phyloP scores from a whole-genome alignment of 306 rosid genomes.

The Malus fusca region DNA sequence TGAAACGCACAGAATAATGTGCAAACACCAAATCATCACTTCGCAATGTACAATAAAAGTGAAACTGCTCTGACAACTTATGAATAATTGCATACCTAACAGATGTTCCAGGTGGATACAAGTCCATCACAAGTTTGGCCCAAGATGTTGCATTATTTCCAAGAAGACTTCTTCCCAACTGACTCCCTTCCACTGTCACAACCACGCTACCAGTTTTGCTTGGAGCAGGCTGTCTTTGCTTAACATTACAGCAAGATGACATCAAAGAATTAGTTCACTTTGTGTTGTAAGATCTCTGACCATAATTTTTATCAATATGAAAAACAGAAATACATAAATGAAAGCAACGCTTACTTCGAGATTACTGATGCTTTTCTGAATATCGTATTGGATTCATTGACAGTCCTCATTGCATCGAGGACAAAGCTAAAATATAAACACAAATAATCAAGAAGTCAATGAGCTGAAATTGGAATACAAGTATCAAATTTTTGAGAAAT shows the following conservation, averaged over 20 bases:
- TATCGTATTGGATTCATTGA: constrained; percentile 41
- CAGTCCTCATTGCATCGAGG: constrained; percentile 56
- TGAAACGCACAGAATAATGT: not conserved
- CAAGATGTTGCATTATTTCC: constrained; percentile 47
- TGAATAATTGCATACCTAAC: constrained; percentile 43
- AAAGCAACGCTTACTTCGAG: constrained; percentile 50
- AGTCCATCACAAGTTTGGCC: constrained; percentile 63
- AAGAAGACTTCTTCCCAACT: constrained; percentile 26
- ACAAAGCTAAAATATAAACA: constrained; percentile 41
- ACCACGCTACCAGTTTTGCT: constrained; percentile 58
- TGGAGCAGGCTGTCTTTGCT: constrained; percentile 92
- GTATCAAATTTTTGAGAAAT: constrained; percentile 1
- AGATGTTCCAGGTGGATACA: constrained; percentile 61
- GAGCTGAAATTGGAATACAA: constrained; percentile 8
- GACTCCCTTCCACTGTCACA: constrained; percentile 45
- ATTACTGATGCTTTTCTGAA: constrained; percentile 30
- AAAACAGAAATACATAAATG: not conserved
- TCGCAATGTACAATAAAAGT: not conserved
- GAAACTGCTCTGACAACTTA: not conserved
- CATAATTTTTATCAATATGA: not conserved
- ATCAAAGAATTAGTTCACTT: constrained; percentile 16
- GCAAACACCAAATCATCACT: not conserved
- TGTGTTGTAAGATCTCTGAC: constrained; percentile 9
- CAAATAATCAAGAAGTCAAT: not conserved
- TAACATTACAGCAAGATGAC: constrained; percentile 46